Evolutionary conservation across 2,329 filamentous ascomycete genomes (phyloP).

Genomic region (Setomelanomma holmii): DNA sequence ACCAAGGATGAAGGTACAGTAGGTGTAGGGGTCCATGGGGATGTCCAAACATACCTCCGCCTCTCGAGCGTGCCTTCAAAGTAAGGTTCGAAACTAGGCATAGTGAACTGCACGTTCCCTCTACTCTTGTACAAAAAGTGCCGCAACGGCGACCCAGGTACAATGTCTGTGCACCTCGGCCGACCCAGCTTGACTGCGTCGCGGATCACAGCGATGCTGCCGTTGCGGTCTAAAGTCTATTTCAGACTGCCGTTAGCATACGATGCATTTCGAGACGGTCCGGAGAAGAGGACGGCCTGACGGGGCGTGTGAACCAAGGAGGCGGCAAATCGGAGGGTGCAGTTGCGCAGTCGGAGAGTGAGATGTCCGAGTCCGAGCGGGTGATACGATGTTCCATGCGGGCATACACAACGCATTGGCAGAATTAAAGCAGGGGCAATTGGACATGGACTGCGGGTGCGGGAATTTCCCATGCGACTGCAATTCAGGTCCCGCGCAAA

Average conservation of each 20-base stretch:
- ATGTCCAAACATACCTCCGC: conserved; percentile 63
- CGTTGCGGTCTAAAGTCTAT: conserved; percentile 69
- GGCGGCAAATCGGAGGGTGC: conserved; percentile 1
- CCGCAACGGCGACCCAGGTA: conserved; percentile 78
- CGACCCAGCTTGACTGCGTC: conserved; percentile 74
- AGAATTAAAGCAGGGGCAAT: too few species aligned
- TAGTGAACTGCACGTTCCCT: conserved; percentile 93
- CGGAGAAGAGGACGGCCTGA: too few species aligned
- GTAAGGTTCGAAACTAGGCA: conserved; percentile 78
- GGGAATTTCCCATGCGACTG: background rate
- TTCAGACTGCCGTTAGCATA: background rate
- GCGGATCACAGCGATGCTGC: conserved; percentile 76
- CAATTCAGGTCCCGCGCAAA: background rate
- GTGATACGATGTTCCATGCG: background rate
- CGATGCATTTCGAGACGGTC: too few species aligned
- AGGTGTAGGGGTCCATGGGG: too few species aligned
- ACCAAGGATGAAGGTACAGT: too few species aligned
- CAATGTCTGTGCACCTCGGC: conserved; percentile 74
- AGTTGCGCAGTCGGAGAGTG: background rate
- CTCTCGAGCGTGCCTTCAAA: conserved; percentile 68
- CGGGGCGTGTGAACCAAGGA: background rate
- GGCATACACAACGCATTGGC: background rate
- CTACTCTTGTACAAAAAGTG: conserved; percentile 97
- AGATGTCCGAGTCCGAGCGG: conserved; percentile 5
- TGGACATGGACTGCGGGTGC: too few species aligned